These are phyloP conservation scores for Wallemia mellicola DNA, from an alignment of 1,284 basidiomycete genomes.

Conservation along the genomic window DNA sequence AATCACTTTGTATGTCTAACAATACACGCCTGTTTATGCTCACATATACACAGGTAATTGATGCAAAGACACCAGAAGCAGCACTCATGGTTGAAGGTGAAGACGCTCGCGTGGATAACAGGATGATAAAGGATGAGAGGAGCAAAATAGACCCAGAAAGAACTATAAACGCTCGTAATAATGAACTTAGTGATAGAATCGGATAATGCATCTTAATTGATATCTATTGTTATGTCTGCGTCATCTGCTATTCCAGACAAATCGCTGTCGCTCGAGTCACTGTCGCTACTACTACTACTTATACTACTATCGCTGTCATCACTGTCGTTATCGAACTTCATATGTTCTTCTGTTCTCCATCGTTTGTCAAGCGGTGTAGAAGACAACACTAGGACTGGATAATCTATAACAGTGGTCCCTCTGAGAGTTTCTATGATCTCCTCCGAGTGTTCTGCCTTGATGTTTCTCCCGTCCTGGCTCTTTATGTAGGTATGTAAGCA, in stretches of 20 bases:
- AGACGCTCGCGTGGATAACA: conserved; percentile 51
- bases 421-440: not conserved
- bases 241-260: not conserved
- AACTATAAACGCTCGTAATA: conserved; percentile 20
- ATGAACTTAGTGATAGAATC: not conserved
- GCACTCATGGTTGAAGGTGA: conserved; percentile 64
- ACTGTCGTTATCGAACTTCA: not conserved
- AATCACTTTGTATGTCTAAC: conserved; percentile 58
- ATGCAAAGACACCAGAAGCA: conserved; percentile 70
- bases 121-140: conserved; percentile 41
- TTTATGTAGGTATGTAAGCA: not conserved
- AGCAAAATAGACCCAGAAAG: conserved; percentile 22
- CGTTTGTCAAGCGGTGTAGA: not conserved
- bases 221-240: not conserved
- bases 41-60: conserved; percentile 33
- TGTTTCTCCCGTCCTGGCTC: not conserved
- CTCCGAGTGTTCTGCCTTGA: not conserved
- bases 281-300: not conserved
- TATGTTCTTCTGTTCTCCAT: not conserved
- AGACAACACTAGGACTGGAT: not conserved
- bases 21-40: not conserved
- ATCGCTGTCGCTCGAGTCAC: not conserved
- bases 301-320: not conserved
- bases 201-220: not conserved
- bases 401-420: not conserved